Evolutionary conservation across 176 grass and related monocot genomes (phyloP), one percentile per base, ranked within the genome.

Genomic region (Oryza officinalis): DNA sequence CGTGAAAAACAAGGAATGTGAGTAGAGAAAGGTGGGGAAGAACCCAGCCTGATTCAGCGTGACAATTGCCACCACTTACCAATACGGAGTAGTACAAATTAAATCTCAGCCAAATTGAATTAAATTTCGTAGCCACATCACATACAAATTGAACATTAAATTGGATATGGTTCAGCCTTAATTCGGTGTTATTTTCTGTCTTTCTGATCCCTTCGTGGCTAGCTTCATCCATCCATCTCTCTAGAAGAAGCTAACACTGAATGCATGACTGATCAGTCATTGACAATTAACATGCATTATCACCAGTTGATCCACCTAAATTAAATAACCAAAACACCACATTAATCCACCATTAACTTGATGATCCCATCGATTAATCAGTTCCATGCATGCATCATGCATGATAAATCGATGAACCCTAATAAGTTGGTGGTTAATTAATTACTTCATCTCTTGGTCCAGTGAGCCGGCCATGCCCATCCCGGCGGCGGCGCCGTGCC

Each of bases 381-480:
- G 52, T 2, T 57, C 52, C 52, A 57, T 57, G 13, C 45, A 15
- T 41, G 40, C 13, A 47, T 13, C 45, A 15, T 41, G 40, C 13
- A 47, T 13, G 13, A 47, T 47, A 4, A 0, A 47, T 57, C 52
- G 52, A 57, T 57, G 52, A 57, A 57, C 52, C 52, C 52, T 57
- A 57, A 57, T 22, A 57, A n/a, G 20, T 9, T 30, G 47, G 26
- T 30, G 26, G 38, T 12, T 57, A 57, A 57, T 22, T 57, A 57
- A 57, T 57, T 87, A 88, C 87, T 97, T 92, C 87, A 94, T 97
- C 57, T 86, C 80, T 5, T 85, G 46, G 27, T 97, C 94, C 87
- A 93, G 27, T 7, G 86, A 81, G 37, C 88, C 40, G 40, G 40
- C 69, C 86, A 93, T 91, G 69, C 86, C 89, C 32, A 89, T 27